Evolutionary conservation across 192 early-diverging fungal species (phyloP).

Genomic region (Coemansia guatemalensis): DNA sequence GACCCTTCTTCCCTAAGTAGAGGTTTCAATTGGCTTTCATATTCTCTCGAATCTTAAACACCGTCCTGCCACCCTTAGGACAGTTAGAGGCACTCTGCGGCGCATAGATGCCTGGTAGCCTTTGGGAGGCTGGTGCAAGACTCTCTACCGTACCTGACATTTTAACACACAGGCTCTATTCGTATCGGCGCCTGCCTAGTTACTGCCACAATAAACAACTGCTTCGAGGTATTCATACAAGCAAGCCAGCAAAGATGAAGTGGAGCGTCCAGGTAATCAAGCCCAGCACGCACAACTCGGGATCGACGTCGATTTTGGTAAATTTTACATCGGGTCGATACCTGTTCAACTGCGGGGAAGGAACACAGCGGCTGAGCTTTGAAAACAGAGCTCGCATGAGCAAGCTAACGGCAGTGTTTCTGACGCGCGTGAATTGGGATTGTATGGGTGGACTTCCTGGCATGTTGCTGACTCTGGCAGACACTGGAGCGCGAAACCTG

Average conservation of each 20-base stretch:
- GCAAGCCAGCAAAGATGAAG: conserved; percentile 52
- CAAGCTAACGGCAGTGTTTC: conserved; percentile 76
- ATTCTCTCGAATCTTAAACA: no score
- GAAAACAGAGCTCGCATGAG: conserved; percentile 71
- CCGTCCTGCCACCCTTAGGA: no score
- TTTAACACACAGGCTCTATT: neutral
- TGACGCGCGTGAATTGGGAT: conserved; percentile 84
- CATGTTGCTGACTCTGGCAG: conserved; percentile 88
- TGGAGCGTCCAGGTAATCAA: conserved; percentile 60
- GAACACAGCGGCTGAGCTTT: conserved; percentile 80
- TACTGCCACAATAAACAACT: neutral
- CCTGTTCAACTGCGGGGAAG: conserved; percentile 93
- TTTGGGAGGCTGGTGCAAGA: conserved; percentile 3
- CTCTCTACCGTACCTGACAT: neutral
- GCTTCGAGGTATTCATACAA: conserved; percentile 24
- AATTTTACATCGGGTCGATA: conserved; percentile 76
- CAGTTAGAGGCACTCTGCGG: neutral
- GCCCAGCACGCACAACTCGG: conserved; percentile 56
- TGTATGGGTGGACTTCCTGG: conserved; percentile 88
- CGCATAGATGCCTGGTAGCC: conserved; percentile 8
- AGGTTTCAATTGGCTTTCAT: no score
- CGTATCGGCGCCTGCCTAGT: no score
- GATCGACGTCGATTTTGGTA: conserved; percentile 67
- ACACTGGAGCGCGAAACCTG: conserved; percentile 64
- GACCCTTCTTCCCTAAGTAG: no score